Conservation (phyloP, 2,329 filamentous ascomycete species). For the Whalleya microplaca region DNA sequence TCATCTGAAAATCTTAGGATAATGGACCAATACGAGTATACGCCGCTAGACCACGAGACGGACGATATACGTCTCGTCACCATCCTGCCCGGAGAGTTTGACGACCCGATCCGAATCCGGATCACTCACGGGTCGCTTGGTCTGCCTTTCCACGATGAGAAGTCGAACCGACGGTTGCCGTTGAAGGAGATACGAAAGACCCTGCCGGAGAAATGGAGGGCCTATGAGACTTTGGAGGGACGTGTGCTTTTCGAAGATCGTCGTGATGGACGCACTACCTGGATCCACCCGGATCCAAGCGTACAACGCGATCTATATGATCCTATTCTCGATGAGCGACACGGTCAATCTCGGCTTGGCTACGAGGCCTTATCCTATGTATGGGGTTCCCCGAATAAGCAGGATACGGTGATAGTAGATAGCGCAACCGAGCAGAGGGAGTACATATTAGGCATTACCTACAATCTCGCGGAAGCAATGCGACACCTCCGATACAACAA, state of each 20-base stretch:
- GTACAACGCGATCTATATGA: slow-evolving; percentile 11
- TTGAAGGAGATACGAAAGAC: slow-evolving; percentile 17
- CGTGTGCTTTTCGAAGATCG: slow-evolving; percentile 15
- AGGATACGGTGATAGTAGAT: too few relatives aligned
- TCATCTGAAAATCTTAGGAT: background rate
- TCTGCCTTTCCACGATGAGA: background rate
- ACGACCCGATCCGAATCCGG: slow-evolving; percentile 19
- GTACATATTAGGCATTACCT: too few relatives aligned
- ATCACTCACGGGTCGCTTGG: slow-evolving; percentile 19
- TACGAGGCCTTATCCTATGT: too few relatives aligned
- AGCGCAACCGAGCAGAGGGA: too few relatives aligned
- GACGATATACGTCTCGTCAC: slow-evolving; percentile 23
- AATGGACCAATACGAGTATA: slow-evolving; percentile 20
- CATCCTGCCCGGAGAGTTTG: slow-evolving; percentile 19
- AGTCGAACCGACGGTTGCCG: slow-evolving; percentile 9
- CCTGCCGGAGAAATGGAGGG: slow-evolving; percentile 8
- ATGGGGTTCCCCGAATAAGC: too few relatives aligned
- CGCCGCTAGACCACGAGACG: slow-evolving; percentile 12
- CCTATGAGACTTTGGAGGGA: slow-evolving; percentile 15
- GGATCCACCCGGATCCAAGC: slow-evolving; percentile 19
- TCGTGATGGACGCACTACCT: background rate
- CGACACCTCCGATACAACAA: too few relatives aligned
- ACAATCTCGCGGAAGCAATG: too few relatives aligned
- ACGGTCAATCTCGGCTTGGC: too few relatives aligned
- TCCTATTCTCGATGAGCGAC: too few relatives aligned